phyloP scores from a whole-genome alignment of 2,329 filamentous ascomycete species.

The Bipolaris victoriae region DNA sequence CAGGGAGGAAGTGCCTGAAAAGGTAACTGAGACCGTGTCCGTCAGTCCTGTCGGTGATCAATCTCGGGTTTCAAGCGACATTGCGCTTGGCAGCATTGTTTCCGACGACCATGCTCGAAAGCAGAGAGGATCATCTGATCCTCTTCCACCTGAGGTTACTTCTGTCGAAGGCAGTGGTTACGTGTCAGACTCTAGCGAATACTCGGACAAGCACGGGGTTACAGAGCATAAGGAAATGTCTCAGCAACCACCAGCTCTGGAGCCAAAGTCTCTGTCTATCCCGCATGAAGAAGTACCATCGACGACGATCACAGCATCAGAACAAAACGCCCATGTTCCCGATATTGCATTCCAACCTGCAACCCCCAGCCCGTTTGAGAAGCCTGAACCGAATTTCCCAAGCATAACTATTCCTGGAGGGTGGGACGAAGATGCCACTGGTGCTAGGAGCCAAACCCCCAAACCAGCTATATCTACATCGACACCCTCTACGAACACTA shows the following conservation, averaged over 20 bases:
- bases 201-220: slow-evolving; percentile 19
- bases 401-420: slow-evolving; percentile 38
- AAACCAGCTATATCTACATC: slow-evolving; percentile 1
- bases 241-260: slow-evolving; percentile 22
- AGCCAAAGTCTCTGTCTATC: slow-evolving; percentile 40
- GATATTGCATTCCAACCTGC: slow-evolving; percentile 46
- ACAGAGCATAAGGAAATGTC: slow-evolving; percentile 14
- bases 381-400: slow-evolving; percentile 33
- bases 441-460: neutral
- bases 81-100: slow-evolving; percentile 63
- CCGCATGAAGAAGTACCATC: slow-evolving; percentile 21
- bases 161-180: slow-evolving; percentile 71
- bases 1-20: slow-evolving; percentile 59
- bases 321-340: slow-evolving; percentile 35
- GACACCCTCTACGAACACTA: neutral
- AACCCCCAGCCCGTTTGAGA: slow-evolving; percentile 41
- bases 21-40: slow-evolving; percentile 56
- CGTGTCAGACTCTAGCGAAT: slow-evolving; percentile 62
- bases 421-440: slow-evolving; percentile 41
- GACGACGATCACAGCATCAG: slow-evolving; percentile 13
- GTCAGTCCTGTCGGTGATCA: slow-evolving; percentile 46
- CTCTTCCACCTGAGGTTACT: slow-evolving; percentile 73
- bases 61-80: slow-evolving; percentile 65
- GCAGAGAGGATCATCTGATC: slow-evolving; percentile 56
- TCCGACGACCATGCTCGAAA: slow-evolving; percentile 61